Base-by-base conservation (phyloP, 2,329 filamentous ascomycete genomes). In the Hypoxylon sp. region DNA sequence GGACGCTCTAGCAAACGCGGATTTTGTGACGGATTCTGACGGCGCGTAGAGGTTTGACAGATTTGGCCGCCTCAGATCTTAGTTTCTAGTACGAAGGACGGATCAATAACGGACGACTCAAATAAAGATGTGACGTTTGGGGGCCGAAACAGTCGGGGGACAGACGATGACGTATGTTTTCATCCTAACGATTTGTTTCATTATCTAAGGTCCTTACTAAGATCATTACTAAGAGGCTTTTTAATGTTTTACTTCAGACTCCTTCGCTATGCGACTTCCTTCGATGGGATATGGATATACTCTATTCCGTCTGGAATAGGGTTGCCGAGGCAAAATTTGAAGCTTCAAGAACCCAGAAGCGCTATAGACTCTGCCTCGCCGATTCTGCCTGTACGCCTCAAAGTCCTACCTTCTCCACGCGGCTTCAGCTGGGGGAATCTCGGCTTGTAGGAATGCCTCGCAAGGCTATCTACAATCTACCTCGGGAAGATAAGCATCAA, bases 391-490 rank as follows among this genome's bases (percentile, higher is more conserved):
- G 14, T 20, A 26, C 32, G 38, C 32, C 38, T 42, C 22, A 3
- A 28, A 55, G 42, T 55, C 40, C 52, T 55, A 55, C 40, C 38
- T 22, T 16, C 28, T 24, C n/a, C 12, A 22, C 8, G 6, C 6
- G 9, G 28, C 24, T 30, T 56, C 45, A 64, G 61, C 61, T 30
- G 55, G 50, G 55, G 18, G 36, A 11, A 52, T 33, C 20, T 42
- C 36, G 30, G 50, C 45, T 30, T 33, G 24, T 18, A 46, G 30
- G 45, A 42, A 45, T 45, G 55, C 61, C 55, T 64, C 40, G 51
- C 61, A 32, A 56, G 56, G 45, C 45, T 64, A 12, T 54, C 44
- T 38, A 46, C 32, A 16, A 56, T 40, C 24, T 40, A 46, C 32
- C 18, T 50, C 40, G 38, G 36, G 14, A 42, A 40, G 12, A 36